Evolutionary conservation across 257 asterid genomes (phyloP), one percentile per base, ranked within the genome.

Genomic region (Scutellaria baicalensis): DNA sequence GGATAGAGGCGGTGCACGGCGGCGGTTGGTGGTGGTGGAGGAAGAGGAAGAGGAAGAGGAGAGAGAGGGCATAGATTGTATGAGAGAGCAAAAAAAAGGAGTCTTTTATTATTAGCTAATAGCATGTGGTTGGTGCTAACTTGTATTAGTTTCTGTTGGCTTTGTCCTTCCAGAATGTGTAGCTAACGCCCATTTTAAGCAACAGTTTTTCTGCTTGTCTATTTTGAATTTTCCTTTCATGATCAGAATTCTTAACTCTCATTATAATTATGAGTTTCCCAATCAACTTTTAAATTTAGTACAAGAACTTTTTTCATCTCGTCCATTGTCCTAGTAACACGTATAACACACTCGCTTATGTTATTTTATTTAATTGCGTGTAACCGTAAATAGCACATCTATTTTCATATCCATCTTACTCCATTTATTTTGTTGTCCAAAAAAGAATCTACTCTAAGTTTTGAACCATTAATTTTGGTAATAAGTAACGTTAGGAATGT

Each of bases 101-200:
- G 80, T 60, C 69, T 77, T 71, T 10, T 70, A 61, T 78, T 68
- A 73, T 73, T 68, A 63, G 65, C 6, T 4, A 68, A 35, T 66
- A 62, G 44, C 17, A 61, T 51, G 47, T 63, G 79, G 79, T 78
- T 64, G 83, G 80, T 70, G 77, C 75, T 74, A 65, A 64, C 62
- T 63, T 60, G 55, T 54, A 27, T 61, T 65, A 14, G 44, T 18
- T 68, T 55, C 27, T 69, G 72, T 68, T 61, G 68, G 75, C 8
- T 57, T 20, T 57, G 70, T 69, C 17, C 64, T 78, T 72, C 69
- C 73, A 66, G 67, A 66, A 51, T 6, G 5, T 31, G 5, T 31
- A 14, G 68, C 1, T 70, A 56, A 70, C 83, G 77, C 75, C 31
- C 6, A 79, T 64, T 79, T 44, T 67, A 79, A 79, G 83, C 83